Conservation (phyloP, 208 protist genomes). For the Leishmania mexicana region DNA sequence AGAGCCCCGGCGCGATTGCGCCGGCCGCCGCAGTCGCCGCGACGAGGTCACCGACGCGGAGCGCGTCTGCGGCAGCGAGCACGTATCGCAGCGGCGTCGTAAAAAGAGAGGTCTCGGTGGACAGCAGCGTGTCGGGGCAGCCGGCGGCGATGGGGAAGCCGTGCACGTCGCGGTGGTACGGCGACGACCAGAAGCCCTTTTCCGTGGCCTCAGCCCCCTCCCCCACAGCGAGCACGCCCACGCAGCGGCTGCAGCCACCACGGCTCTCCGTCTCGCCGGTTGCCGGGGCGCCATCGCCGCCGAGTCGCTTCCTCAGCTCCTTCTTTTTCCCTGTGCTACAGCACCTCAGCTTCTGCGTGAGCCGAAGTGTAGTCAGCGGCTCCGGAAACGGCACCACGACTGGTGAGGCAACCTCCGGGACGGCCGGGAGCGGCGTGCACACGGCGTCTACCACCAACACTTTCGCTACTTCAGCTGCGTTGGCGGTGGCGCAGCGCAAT, state of each 20-base stretch:
- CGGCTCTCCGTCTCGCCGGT: neutral
- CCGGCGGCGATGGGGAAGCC: neutral
- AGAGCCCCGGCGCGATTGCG: neutral
- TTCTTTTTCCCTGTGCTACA: constrained; percentile 7
- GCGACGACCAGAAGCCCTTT: neutral
- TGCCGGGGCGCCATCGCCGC: neutral
- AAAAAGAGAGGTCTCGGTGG: constrained; percentile 11
- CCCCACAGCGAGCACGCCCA: neutral
- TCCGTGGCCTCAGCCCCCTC: neutral
- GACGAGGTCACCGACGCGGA: neutral
- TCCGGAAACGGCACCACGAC: constrained; percentile 6
- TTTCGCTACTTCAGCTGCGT: constrained; percentile 1
- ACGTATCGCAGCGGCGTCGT: constrained; percentile 7
- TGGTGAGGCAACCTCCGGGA: neutral
- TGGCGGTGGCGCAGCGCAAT: constrained; percentile 23
- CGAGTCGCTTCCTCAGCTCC: neutral
- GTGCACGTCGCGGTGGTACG: neutral
- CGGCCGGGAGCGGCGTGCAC: neutral
- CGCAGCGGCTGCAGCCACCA: neutral
- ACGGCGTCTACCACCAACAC: neutral
- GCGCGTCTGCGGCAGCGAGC: neutral
- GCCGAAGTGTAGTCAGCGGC: constrained; percentile 12
- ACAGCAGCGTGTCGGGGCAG: constrained; percentile 1
- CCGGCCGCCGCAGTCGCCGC: neutral
- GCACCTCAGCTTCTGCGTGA: constrained; percentile 17